These are phyloP conservation scores for Euphorbia schlechtendalii DNA, from an alignment of 441 rosid species.

Conservation along the genomic window DNA sequence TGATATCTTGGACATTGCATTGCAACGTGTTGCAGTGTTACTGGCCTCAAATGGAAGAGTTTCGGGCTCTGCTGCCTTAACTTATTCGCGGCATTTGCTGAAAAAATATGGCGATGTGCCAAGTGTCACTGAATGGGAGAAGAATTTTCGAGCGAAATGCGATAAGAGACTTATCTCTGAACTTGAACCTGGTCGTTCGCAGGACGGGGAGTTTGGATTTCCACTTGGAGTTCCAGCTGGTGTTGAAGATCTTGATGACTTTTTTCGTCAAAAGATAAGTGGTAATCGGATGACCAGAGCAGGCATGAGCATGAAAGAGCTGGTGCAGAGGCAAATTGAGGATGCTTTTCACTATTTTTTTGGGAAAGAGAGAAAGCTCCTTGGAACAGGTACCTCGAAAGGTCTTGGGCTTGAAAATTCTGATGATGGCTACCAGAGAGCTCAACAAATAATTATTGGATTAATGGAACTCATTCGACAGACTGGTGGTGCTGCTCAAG, in stretches of 20 bases:
- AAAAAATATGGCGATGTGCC: slow-evolving; percentile 68
- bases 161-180: slow-evolving; percentile 90
- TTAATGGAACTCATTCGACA: slow-evolving; percentile 80
- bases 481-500: slow-evolving; percentile 98
- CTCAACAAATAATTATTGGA: slow-evolving; percentile 75
- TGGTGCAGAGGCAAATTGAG: slow-evolving; percentile 66
- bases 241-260: slow-evolving; percentile 85
- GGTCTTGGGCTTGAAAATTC: slow-evolving; percentile 48
- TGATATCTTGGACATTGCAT: slow-evolving; percentile 65
- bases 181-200: slow-evolving; percentile 73
- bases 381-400: slow-evolving; percentile 51
- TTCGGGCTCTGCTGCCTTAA: slow-evolving; percentile 61
- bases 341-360: slow-evolving; percentile 51
- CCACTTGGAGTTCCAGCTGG: slow-evolving; percentile 86
- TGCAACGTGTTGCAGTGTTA: slow-evolving; percentile 57
- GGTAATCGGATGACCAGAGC: slow-evolving; percentile 67
- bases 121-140: slow-evolving; percentile 92
- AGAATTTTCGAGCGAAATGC: slow-evolving; percentile 53
- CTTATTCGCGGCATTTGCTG: slow-evolving; percentile 72
- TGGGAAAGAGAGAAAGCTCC: slow-evolving; percentile 60
- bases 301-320: slow-evolving; percentile 77
- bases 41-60: slow-evolving; percentile 65
- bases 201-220: slow-evolving; percentile 72
- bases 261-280: slow-evolving; percentile 75
- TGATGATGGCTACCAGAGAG: slow-evolving; percentile 70